Percentiles rank a stretch among this genome's conserved stretches.
Evolutionary conservation across 768 basidiomycete genomes (phyloP).

Genomic region (Lactifluus piperatus): DNA sequence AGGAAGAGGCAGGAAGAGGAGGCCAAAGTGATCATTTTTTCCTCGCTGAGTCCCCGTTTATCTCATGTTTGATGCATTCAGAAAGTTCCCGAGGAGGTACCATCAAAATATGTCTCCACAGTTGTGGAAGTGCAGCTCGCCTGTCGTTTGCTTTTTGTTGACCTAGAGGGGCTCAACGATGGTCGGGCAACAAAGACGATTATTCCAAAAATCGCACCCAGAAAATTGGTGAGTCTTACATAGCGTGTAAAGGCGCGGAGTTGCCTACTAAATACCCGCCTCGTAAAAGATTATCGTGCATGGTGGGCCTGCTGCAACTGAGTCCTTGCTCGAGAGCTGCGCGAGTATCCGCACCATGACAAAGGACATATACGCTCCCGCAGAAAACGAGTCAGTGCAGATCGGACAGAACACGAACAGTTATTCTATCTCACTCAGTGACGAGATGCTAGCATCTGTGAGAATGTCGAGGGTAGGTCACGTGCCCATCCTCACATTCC

Average conservation of each 20-base stretch:
- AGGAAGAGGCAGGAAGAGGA: slow-evolving; percentile 74
- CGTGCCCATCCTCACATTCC: slow-evolving; percentile 1
- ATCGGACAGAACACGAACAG: slow-evolving; percentile 95
- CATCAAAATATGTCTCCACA: slow-evolving; percentile 82
- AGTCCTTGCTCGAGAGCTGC: slow-evolving; percentile 71
- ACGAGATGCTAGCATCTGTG: slow-evolving; percentile 69
- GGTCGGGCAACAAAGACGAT: slow-evolving; percentile 96
- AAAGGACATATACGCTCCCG: slow-evolving; percentile 80
- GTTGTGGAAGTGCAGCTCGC: slow-evolving; percentile 70
- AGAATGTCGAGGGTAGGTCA: slow-evolving; percentile 76
- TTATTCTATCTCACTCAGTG: slow-evolving; percentile 90
- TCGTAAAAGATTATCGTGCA: slow-evolving; percentile 75
- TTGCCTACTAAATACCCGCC: slow-evolving; percentile 1
- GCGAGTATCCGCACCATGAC: slow-evolving; percentile 83
- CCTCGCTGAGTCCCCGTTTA: neutral
- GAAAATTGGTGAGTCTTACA: slow-evolving; percentile 67
- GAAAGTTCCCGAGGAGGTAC: slow-evolving; percentile 74
- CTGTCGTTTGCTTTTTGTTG: slow-evolving; percentile 84
- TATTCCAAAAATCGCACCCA: slow-evolving; percentile 90
- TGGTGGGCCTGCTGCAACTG: slow-evolving; percentile 56
- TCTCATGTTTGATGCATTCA: slow-evolving; percentile 27
- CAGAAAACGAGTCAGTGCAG: slow-evolving; percentile 64
- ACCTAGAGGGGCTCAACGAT: slow-evolving; percentile 95
- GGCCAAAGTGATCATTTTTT: slow-evolving; percentile 46
- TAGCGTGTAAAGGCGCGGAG: neutral